Percentiles rank a stretch among this genome's conserved stretches.
phyloP scores from a whole-genome alignment of 2,329 filamentous ascomycete species.

The Teratosphaeria epicoccoides region DNA sequence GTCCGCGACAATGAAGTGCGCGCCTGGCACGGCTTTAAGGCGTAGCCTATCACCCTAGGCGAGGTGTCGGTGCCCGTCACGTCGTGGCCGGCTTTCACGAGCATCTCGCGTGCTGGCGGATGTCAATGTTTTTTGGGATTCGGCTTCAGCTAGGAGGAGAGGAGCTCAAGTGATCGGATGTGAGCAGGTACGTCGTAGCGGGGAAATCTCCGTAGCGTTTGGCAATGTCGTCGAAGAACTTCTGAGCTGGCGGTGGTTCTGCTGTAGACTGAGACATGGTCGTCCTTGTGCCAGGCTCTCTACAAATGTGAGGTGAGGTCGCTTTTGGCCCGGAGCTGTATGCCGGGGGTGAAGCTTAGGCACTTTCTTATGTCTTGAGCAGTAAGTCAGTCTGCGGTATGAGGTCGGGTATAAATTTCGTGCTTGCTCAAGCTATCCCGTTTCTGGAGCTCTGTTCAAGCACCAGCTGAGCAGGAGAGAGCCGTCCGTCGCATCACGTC shows the following conservation, averaged over 20 bases:
- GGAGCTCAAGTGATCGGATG: not conserved
- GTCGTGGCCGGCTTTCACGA: not conserved
- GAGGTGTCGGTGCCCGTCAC: not conserved
- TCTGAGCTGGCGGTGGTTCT: not conserved
- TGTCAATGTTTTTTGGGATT: not conserved
- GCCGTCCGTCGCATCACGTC: not conserved
- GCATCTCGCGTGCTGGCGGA: not conserved
- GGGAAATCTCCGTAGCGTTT: not conserved
- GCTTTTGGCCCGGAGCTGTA: too few relatives aligned
- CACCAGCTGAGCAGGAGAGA: too few relatives aligned
- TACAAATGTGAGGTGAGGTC: too few relatives aligned
- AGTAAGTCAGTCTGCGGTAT: too few relatives aligned
- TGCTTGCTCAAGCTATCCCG: not conserved
- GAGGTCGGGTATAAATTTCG: too few relatives aligned
- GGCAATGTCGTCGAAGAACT: not conserved
- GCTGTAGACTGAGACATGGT: not conserved
- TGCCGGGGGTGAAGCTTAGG: too few relatives aligned
- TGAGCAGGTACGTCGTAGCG: not conserved
- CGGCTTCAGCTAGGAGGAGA: not conserved
- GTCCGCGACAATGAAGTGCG: slow-evolving; percentile 1
- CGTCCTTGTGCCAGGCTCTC: not conserved
- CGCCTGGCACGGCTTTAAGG: not conserved
- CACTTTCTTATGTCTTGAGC: too few relatives aligned
- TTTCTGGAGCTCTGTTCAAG: not conserved
- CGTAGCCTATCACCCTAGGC: not conserved